A percentile compares a stretch with the other conserved stretches of the same genome.
Conservation (phyloP, 2,329 filamentous ascomycete genomes). For the Hypoxylon sp. region DNA sequence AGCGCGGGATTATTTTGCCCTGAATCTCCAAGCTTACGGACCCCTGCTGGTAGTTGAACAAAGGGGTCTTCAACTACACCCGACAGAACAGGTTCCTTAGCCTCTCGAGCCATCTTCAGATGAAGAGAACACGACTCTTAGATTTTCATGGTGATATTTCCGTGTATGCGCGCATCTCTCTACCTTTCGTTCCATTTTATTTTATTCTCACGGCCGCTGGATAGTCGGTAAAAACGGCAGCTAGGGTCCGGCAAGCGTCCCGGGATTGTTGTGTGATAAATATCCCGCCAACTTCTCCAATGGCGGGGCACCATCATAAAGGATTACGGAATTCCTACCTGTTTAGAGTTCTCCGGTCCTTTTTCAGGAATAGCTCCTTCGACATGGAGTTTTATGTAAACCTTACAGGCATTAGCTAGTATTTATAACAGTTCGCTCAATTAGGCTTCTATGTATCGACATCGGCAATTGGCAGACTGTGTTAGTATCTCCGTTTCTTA, state of each 20-base stretch:
- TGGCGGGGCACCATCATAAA: slow-evolving; percentile 3
- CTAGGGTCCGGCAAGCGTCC: slow-evolving; percentile 7
- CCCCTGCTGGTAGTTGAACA: neutral
- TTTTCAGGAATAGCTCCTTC: neutral
- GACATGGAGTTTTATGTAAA: neutral
- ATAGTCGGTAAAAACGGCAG: slow-evolving; percentile 1
- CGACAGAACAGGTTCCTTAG: neutral
- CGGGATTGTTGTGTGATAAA: slow-evolving; percentile 5
- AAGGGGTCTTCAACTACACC: neutral
- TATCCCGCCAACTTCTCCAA: slow-evolving; percentile 11
- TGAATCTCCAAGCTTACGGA: neutral
- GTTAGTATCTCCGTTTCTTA: neutral
- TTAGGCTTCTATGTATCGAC: too few species aligned
- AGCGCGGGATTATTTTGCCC: neutral
- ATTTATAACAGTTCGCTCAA: neutral
- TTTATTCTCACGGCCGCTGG: neutral
- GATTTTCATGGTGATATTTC: too few species aligned
- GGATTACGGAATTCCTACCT: neutral
- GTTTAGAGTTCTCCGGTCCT: neutral
- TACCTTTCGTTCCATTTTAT: slow-evolving; percentile 1
- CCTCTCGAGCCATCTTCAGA: neutral
- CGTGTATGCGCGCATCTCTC: neutral
- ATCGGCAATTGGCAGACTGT: neutral
- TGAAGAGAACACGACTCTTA: neutral
- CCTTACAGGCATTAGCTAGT: neutral